phyloP scores from a whole-genome alignment of 768 basidiomycete genomes.

The Suillus americanus region DNA sequence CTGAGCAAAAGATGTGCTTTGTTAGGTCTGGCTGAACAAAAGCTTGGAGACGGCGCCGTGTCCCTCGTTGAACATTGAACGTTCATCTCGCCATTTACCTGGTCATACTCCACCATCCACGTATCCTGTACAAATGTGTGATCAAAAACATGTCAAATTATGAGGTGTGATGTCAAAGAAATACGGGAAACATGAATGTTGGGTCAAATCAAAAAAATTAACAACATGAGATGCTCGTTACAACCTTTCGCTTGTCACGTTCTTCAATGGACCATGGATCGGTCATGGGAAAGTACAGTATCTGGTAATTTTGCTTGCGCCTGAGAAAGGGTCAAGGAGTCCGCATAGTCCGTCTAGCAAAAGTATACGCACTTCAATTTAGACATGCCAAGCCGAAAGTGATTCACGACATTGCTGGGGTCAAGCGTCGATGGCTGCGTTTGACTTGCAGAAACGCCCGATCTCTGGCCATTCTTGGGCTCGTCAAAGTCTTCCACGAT shows the following conservation, averaged over 20 bases:
- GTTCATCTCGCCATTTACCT: background rate
- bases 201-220: conserved; percentile 10
- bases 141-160: conserved; percentile 2
- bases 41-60: background rate
- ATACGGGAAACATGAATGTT: background rate
- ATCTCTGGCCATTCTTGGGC: conserved; percentile 4
- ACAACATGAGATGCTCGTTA: conserved; percentile 47
- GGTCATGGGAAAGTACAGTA: conserved; percentile 78
- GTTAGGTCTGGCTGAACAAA: background rate
- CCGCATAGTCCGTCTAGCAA: background rate
- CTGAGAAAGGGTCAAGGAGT: conserved; percentile 12
- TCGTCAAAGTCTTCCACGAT: conserved; percentile 20
- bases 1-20: background rate
- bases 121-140: background rate
- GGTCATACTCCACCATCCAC: background rate
- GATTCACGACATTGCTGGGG: conserved; percentile 37
- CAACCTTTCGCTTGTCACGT: conserved; percentile 45
- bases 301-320: conserved; percentile 64
- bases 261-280: conserved; percentile 58
- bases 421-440: conserved; percentile 19
- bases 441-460: background rate
- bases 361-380: conserved; percentile 41
- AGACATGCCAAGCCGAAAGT: conserved; percentile 48
- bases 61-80: background rate
- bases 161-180: background rate